These are phyloP conservation scores for Tetracladium setigerum DNA, from an alignment of 495 filamentous ascomycete genomes.

Conservation along the genomic window DNA sequence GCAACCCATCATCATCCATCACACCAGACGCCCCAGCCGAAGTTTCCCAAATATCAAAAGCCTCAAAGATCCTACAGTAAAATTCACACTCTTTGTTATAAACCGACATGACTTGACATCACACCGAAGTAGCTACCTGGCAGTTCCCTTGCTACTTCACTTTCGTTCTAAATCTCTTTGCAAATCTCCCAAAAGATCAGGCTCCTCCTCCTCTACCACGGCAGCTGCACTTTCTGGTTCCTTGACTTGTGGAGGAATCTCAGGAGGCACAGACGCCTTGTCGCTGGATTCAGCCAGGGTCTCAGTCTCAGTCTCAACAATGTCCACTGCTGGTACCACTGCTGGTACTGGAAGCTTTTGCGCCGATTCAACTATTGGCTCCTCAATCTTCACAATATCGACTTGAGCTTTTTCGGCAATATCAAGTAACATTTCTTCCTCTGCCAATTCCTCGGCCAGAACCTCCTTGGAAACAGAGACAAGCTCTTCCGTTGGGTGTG, in stretches of 20 bases:
- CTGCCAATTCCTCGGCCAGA: slow-evolving; percentile 14
- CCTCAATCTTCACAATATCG: slow-evolving; percentile 5
- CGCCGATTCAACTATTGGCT: not conserved
- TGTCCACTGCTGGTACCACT: not conserved
- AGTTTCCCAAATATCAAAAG: too few relatives aligned
- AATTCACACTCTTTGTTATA: too few relatives aligned
- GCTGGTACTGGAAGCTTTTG: not conserved
- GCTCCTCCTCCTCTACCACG: slow-evolving; percentile 7
- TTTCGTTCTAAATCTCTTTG: slow-evolving; percentile 14
- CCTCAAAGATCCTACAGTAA: too few relatives aligned
- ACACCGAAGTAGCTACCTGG: too few relatives aligned
- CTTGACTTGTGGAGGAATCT: not conserved
- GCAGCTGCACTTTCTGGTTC: not conserved
- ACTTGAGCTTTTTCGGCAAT: slow-evolving; percentile 8
- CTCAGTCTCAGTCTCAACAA: too few relatives aligned
- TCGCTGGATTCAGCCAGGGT: too few relatives aligned
- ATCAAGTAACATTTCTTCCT: slow-evolving; percentile 19
- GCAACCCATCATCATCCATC: too few relatives aligned
- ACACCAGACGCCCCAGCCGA: too few relatives aligned
- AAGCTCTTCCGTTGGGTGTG: slow-evolving; percentile 11
- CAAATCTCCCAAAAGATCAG: slow-evolving; percentile 20
- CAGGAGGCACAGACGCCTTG: too few relatives aligned
- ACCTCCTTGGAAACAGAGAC: not conserved
- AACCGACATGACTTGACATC: too few relatives aligned
- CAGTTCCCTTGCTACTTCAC: too few relatives aligned